Evolutionary conservation across 116 monocot species (phyloP), one percentile per base, ranked within the genome.

Genomic region (Trichopus zeylanicus): DNA sequence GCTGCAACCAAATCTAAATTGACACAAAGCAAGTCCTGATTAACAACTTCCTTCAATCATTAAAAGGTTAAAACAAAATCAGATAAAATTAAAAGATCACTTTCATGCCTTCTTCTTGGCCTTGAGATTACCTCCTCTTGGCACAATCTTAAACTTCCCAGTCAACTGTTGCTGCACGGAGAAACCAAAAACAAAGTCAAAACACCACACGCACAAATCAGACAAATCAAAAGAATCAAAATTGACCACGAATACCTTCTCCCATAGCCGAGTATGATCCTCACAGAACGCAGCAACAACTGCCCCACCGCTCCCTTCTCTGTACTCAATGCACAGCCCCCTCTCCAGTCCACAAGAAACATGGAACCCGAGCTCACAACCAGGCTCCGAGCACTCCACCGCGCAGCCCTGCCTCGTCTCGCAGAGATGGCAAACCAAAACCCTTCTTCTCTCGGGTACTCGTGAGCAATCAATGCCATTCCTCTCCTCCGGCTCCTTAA

Each of bases 271-370:
- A 7, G 98, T 88, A 55, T 98, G 98, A 11, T 72, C 78, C 10
- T 48, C 26, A 35, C 91, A 98, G 69, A 91, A 98, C 1, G 75
- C 92, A 23, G 91, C 85, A 31, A 88, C 88, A n/a, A 98, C 56
- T 3, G 64, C 61, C 5, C 75, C 81, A 27, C 47, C 38, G 19
- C 59, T 88, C n/a, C 71, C 75, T 48, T 85, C 82, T 57, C 38
- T 82, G 64, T 78, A 88, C 78, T 98, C 98, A 24, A 98, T 59
- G 28, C 65, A 82, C 26, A 88, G 57, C 11, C 72, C 82, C 34
- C 67, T 69, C 25, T 67, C 88, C 24, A 91, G 59, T 20, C 82
- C 98, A 33, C 98, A 98, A 0, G 78, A 68, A 27, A 70, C 92
- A 49, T 98, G 98, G 59, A 98, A 91, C 6, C 67, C 91, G 31